Conservation (phyloP, 495 filamentous ascomycete species). For the Podospora didyma region DNA sequence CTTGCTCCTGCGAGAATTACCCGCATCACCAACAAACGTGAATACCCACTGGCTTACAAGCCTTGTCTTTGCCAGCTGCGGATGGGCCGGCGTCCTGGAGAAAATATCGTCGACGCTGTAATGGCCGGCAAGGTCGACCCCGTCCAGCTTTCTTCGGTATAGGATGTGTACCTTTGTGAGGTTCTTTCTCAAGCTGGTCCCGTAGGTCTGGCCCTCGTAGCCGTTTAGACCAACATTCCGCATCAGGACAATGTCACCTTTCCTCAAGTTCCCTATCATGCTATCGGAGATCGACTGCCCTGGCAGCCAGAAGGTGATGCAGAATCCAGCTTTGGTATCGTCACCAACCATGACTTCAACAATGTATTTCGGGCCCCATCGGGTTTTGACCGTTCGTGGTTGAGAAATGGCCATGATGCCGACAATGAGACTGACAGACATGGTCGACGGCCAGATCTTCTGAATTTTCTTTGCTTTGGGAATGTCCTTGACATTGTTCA, state of each 20-base stretch:
- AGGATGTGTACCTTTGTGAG: constrained; percentile 70
- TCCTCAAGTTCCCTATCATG: constrained; percentile 53
- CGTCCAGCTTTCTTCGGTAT: constrained; percentile 44
- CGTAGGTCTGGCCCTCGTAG: constrained; percentile 72
- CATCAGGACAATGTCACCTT: constrained; percentile 70
- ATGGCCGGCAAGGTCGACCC: constrained; percentile 38
- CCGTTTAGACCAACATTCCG: constrained; percentile 71
- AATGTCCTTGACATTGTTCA: constrained; percentile 66
- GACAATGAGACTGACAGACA: constrained; percentile 71
- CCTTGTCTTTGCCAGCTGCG: constrained; percentile 57
- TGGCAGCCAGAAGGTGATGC: constrained; percentile 76
- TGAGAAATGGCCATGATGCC: constrained; percentile 69
- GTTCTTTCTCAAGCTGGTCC: constrained; percentile 65
- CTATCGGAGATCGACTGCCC: constrained; percentile 28
- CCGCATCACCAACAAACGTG: constrained; percentile 52
- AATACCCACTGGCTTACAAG: constrained; percentile 72
- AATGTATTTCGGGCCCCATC: constrained; percentile 55
- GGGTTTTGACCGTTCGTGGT: constrained; percentile 53
- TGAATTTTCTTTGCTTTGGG: constrained; percentile 64
- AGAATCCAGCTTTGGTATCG: constrained; percentile 78
- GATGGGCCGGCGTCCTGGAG: constrained; percentile 31
- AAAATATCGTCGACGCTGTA: constrained; percentile 36
- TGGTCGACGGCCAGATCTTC: constrained; percentile 72
- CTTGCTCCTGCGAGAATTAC: background rate
- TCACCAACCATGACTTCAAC: constrained; percentile 81